Evolutionary conservation across 331 rosid genomes (phyloP), one percentile per base, ranked within the genome.

Genomic region (Quercus tomentella): DNA sequence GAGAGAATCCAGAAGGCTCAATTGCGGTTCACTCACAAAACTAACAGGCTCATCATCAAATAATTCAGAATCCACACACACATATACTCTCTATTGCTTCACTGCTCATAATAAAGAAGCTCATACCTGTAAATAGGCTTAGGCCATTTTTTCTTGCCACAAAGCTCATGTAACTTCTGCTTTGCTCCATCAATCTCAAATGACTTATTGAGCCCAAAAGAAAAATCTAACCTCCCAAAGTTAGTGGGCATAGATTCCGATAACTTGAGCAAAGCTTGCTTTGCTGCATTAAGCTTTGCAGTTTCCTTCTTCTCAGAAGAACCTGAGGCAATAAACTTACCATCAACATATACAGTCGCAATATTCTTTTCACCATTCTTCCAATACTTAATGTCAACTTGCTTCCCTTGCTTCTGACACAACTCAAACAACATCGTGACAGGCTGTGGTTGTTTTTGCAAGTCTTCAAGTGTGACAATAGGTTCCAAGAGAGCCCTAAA

Each of bases 271-370:
- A 94, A 72, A 56, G 96, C 97, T 56, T 67, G 82, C 88, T 80
- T 91, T 26, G 90, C 94, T 80, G 98, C 98, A 79, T 88, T 80
- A 58, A 90, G 90, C 87, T 30, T 90, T 16, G 97, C 92, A 70
- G 82, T 75, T 56, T 89, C 90, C 61, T 79, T 94, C n/a, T 91
- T 87, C 57, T 79, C 84, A 1, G 94, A 88, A 15, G 96, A 85
- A 21, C 89, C 89, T 0, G 93, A 86, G 5, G 89, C 88, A 74
- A 94, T 71, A 60, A 89, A 70, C 1, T 30, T 14, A 2, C 94
- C 98, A 68, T 94, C 87, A 3, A 94, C 87, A 87, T 77, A 82
- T 3, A 94, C 86, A 74, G 79, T 75, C 0, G 91, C 89, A 45
- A 79, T 35, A 45, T 30, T 83, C 63, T 77, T 86, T 28, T 20